Base-by-base conservation (phyloP, 768 basidiomycete genomes). In the Tylopilus intermedius region DNA sequence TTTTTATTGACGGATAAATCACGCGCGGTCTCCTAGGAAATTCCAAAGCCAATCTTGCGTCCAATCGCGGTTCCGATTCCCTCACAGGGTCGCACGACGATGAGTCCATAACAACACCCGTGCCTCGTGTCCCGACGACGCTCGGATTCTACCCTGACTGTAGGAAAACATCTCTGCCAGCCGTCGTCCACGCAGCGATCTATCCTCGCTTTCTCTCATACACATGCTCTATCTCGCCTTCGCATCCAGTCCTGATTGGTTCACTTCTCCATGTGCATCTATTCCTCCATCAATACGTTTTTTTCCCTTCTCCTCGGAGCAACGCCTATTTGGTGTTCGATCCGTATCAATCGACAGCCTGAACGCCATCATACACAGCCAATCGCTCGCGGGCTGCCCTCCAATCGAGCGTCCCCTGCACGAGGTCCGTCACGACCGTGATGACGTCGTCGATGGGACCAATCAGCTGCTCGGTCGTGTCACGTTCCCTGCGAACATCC, bases 391-490 rank as follows among this genome's bases (percentile, higher is more conserved):
- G 84, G 4, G 93, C 94, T 56, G 79, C 82, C 15, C 74, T 66
- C 96, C 94, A 98, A 51, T 82, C 78, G 50, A 90, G 75, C 9
- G 66, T 76, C 18, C 90, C 93, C 56, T 83, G 71, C 24, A 90
- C 86, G 44, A 98, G 81, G 41, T 87, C 85, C 46, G 79, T 80
- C 54, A 97, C 84, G 47, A 88, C 82, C 51, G 74, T 74, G 60
- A 95, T 84, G 54, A 98, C 94, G 43, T 90, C 84, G 72, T 98
- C 94, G 57, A 95, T 84, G 45, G 79, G 65, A 14, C 94, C 95
- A 65, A 98, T 97, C 53, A 90, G 76, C 69, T 98, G 96, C 53
- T 86, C 80, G 44, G 88, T 98, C 45, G 94, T 93, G 70, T 98
- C 95, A 42, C 94, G 88, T 71, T 99, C 95, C 54, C 93, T 93